Conservation (phyloP, 345 rosid genomes). For the Populus nigra region DNA sequence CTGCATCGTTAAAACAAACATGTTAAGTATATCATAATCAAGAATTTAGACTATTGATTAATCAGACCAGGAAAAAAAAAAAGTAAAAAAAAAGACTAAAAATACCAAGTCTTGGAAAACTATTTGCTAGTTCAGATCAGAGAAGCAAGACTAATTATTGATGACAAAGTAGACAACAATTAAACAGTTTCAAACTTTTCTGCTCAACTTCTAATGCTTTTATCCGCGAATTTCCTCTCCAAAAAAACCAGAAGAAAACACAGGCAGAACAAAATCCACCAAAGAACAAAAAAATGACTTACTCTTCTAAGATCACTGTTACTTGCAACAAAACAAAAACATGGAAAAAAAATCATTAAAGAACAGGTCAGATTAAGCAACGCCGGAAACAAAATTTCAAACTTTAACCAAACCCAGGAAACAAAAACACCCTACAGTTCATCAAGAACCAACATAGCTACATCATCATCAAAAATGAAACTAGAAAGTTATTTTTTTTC, state of each 20-base stretch:
- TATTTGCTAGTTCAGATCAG: background rate
- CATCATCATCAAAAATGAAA: background rate
- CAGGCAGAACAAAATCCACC: background rate
- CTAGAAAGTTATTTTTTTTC: background rate
- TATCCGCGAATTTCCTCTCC: conserved; percentile 8
- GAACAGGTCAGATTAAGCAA: background rate
- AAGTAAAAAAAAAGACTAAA: background rate
- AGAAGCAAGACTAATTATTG: background rate
- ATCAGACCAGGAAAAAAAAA: background rate
- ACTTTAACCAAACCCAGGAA: conserved; percentile 6
- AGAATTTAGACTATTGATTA: background rate
- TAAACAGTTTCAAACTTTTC: too few species aligned
- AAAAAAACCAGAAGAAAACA: background rate
- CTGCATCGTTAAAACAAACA: conserved; percentile 42
- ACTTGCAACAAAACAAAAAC: background rate
- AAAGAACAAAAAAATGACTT: background rate
- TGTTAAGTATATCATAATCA: conserved; percentile 3
- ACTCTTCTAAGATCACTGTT: background rate
- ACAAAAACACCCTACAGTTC: background rate
- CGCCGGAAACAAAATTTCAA: conserved; percentile 12
- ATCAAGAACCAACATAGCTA: background rate
- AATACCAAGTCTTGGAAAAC: background rate
- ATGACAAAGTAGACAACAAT: background rate
- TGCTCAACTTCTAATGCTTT: background rate
- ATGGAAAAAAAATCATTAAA: background rate